Evolutionary conservation across 306 rosid genomes (phyloP).

Genomic region (Ammopiptanthus mongolicus): DNA sequence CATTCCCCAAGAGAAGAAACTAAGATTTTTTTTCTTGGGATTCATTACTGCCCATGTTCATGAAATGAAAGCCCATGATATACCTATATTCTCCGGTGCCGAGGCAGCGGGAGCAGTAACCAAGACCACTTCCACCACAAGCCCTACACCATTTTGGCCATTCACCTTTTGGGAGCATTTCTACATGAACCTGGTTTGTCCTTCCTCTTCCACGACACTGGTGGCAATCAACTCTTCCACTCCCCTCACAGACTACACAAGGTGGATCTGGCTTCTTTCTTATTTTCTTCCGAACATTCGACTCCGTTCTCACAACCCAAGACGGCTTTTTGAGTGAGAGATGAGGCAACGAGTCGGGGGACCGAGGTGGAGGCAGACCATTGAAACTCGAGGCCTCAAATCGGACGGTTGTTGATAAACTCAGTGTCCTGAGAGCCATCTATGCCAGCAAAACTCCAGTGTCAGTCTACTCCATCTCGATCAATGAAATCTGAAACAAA

Average conservation of each 20-base stretch:
- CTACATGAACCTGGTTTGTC: constrained; percentile 54
- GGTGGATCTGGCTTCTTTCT: constrained; percentile 70
- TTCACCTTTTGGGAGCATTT: constrained; percentile 87
- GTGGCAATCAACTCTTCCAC: constrained; percentile 73
- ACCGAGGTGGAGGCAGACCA: constrained; percentile 44
- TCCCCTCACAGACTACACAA: constrained; percentile 69
- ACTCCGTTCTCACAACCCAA: constrained; percentile 80
- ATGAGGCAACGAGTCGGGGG: constrained; percentile 33
- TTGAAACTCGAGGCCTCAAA: constrained; percentile 44
- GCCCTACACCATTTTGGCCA: constrained; percentile 95
- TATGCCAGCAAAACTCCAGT: constrained; percentile 18
- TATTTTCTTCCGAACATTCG: constrained; percentile 64
- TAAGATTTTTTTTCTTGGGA: constrained; percentile 24
- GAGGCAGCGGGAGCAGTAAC: constrained; percentile 79
- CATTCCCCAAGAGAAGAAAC: neutral
- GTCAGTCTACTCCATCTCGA: constrained; percentile 6
- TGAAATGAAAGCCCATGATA: constrained; percentile 80
- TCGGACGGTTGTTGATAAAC: constrained; percentile 27
- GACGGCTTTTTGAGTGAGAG: constrained; percentile 65
- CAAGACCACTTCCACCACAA: constrained; percentile 86
- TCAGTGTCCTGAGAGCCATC: constrained; percentile 31
- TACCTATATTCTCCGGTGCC: constrained; percentile 89
- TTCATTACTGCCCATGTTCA: constrained; percentile 41
- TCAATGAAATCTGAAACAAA: constrained; percentile 37
- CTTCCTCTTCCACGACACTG: constrained; percentile 74